Evolutionary conservation across 2,329 filamentous ascomycete species (phyloP), one percentile per base, ranked within the genome.

Genomic region (Coniochaeta hoffmannii): DNA sequence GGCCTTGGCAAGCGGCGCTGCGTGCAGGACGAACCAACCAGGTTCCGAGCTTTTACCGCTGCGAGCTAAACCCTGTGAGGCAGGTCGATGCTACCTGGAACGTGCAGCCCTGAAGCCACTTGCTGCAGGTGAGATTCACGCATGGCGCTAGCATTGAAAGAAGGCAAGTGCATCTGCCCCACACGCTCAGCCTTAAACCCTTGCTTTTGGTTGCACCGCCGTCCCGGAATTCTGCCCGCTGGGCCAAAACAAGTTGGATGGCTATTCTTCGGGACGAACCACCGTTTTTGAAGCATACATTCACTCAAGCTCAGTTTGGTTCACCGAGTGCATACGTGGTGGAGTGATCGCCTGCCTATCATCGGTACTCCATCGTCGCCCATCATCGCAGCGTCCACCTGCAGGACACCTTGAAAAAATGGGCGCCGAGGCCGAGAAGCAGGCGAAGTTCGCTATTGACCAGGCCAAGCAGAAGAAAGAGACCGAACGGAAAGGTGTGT

Each of bases 401-500:
- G 17, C 36, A 22, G 17, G 17, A 11, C 6, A 10, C 12, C 17
- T 22, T 41, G 5, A 8, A 8, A 22, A n/a, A 41, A 41, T 41
- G 36, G 36, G 22, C 17, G 11, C 36, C 17, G 8, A 41, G 12
- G 7, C 12, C 36, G 12, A 41, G 15, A 17, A 7, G 35, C 15
- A 15, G 6, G 12, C 11, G 32, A 15, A 4, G 49, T 17, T 30
- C 49, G 56, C 55, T 7, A 36, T 46, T 19, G 54, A 56, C 19
- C 30, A 28, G 28, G 53, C 36, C 12, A 55, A 53, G 50, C 36
- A 53, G 19, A 53, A 41, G 52, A 32, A 35, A 24, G 30, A 44
- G 28, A 54, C 54, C 15, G 38, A 55, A 19, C 26, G n/a, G 4
- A 59, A 59, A 50, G 58, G 58, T 58, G 52, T 38, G 30, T 38